Evolutionary conservation across 345 rosid species (phyloP), one percentile per base, ranked within the genome.

Genomic region (Kernera saxatilis): DNA sequence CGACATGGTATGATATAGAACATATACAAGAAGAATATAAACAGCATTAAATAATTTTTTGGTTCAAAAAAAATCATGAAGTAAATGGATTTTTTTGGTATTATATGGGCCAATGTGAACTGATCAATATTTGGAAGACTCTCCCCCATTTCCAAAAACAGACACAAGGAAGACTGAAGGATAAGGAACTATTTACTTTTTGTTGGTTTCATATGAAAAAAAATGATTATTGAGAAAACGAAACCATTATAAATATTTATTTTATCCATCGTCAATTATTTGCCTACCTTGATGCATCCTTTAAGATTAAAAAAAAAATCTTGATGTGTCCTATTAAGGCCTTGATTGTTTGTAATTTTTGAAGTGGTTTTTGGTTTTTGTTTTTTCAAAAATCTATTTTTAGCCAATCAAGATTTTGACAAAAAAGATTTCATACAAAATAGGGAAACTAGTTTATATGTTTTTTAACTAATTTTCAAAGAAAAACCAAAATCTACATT

Each of bases 151-250:
- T 65, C 67, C 67, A 65, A 65, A 73, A 27, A 26, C 66, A 65
- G 67, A 56, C 22, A 73, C 18, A 64, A 36, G 12, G 14, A 36
- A 55, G 66, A 64, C 36, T 26, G 25, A 54, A 35, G 77, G 71
- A 73, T 72, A 72, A 63, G 39, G 39, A 22, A 22, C 29, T 43
- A 30, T 41, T n/a, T 43, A 15, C 23, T 3, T 21, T 23, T 12
- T 64, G 14, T 72, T 52, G 63, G 63, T 55, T 72, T 72, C 70
- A 53, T 63, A 63, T 72, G 70, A 48, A 70, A 40, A 61, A 41
- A 22, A 62, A 7, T 51, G 27, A 61, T 30, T 30, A 40, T 39
- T 44, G 64, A 12, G 49, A 70, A 63, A 64, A 45, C 41, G 60
- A 8, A 10, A 55, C 64, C 64, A 53, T 30, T 15, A 15, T 17